A percentile compares a stretch with the other conserved stretches of the same genome.
Conservation (phyloP, 257 asterid genomes). For the Avicennia marina region DNA sequence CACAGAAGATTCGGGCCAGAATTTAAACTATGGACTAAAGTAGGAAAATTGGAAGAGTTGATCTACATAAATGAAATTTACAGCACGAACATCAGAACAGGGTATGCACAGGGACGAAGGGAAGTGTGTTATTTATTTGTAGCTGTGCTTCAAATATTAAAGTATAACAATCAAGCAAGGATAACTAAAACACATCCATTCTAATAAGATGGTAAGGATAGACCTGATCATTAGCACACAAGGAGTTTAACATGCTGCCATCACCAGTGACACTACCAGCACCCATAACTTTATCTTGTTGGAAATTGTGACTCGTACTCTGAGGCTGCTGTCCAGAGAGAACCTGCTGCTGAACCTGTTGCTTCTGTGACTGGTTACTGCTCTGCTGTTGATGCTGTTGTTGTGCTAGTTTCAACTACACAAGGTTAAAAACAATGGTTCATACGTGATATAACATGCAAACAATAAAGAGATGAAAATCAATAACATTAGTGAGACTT, state of each 20-base stretch:
- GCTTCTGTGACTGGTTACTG: constrained; percentile 37
- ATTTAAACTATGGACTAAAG: no score
- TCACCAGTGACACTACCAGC: constrained; percentile 29
- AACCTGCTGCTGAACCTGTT: constrained; percentile 44
- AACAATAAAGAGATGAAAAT: no score
- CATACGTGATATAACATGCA: no score
- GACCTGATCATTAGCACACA: constrained; percentile 72
- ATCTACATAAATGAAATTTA: no score
- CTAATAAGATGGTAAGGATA: constrained; percentile 17
- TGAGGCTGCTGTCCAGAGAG: constrained; percentile 60
- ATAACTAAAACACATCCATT: background rate
- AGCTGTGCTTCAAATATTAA: background rate
- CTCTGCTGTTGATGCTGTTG: constrained; percentile 40
- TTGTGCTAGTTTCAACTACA: constrained; percentile 53
- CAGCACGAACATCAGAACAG: no score
- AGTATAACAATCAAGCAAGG: background rate
- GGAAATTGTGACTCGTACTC: constrained; percentile 51
- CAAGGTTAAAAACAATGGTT: constrained; percentile 2
- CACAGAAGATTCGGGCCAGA: no score
- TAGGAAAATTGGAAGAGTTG: no score
- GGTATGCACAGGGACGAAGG: background rate
- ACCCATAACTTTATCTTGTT: constrained; percentile 52
- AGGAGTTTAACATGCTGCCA: constrained; percentile 63
- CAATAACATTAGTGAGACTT: no score
- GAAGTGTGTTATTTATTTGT: no score